Evolutionary conservation across 768 basidiomycete species (phyloP), one percentile per base, ranked within the genome.

Genomic region (Porpolomopsis calyptriformis): DNA sequence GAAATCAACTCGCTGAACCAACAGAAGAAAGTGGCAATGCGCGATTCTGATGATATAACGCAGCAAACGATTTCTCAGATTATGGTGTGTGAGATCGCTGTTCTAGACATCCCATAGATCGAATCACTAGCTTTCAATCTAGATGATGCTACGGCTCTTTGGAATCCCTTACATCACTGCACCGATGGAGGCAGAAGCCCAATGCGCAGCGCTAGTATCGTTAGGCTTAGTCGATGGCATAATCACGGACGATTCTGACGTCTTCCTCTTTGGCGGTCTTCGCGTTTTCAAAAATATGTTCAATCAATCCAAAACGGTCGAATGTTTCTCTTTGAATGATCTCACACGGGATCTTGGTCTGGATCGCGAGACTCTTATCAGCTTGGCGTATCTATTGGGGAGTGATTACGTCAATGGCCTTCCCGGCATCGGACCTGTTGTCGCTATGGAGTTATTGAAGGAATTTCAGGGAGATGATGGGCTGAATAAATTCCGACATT

Each of bases 271-370:
- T 54, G 96, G 96, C 25, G 94, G 90, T 19, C 65, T 76, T 53
- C 82, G 91, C n/a, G 89, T 98, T 16, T 96, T 86, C 74, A 96
- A 94, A 66, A 98, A 99, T 61, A 94, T 99, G 86, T 99, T 99
- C 70, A 97, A 98, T 60, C 94, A 98, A 63, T 86, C 88, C 40
- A 97, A 98, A 70, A 97, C 92, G 3, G 96, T 97, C 45, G 96
- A 99, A 64, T 92, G 91, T 59, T 99, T 96, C 70, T 68, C 96
- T 27, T 66, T 80, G 2, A 63, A 77, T 4, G 96, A 99, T 59
- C 74, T 98, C 40, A 74, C 74, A 31, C 76, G 92, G 35, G 96
- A 99, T 61, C 71, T 99, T 8, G 84, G 88, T 4, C 69, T 98
- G 19, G 82, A 87, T 40, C 74, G 91, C 20, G 89, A 88, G 54